Conservation (phyloP, 139 green algal genomes). For the Picochlorum sp. region DNA sequence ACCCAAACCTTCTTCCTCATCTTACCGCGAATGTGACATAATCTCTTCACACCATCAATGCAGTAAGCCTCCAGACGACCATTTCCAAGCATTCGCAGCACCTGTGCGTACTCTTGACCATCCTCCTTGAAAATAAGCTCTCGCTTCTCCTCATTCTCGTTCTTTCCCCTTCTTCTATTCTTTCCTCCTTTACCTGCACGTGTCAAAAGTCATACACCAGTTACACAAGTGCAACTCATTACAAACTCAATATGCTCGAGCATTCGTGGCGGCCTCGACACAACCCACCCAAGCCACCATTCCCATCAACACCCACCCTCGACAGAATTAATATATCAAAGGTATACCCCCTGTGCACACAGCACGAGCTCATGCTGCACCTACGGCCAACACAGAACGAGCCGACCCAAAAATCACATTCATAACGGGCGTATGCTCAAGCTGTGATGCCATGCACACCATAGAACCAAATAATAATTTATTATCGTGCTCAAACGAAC, state of each 20-base stretch:
- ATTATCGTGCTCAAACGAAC: not conserved
- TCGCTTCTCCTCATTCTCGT: constrained; percentile 92
- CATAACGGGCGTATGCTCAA: not conserved
- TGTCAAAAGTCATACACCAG: not conserved
- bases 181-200: constrained; percentile 57
- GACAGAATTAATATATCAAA: no score
- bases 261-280: no score
- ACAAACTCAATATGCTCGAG: no score
- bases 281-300: no score
- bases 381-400: no score
- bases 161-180: constrained; percentile 70
- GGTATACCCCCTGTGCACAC: no score
- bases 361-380: no score
- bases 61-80: constrained; percentile 93
- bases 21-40: constrained; percentile 99
- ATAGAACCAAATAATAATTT: not conserved
- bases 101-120: constrained; percentile 90
- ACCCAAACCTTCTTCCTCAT: constrained; percentile 99
- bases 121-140: constrained; percentile 99
- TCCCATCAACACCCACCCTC: no score
- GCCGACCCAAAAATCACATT: no score
- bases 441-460: not conserved
- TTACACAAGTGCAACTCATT: no score
- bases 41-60: constrained; percentile 94
- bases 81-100: constrained; percentile 98